phyloP scores from a whole-genome alignment of 306 rosid species.

The Prunus padus region DNA sequence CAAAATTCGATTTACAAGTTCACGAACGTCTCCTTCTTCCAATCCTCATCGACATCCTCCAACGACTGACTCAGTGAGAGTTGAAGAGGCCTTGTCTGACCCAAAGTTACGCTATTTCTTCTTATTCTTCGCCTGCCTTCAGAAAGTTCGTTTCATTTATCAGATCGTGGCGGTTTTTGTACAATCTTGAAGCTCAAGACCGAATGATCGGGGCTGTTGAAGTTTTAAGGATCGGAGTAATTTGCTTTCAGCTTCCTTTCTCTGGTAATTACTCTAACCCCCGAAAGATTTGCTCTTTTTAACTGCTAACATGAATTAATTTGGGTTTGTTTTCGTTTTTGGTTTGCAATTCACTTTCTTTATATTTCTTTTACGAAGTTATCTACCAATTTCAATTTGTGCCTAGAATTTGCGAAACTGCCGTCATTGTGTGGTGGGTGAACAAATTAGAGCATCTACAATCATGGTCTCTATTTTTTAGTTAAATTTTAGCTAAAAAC shows the following conservation, averaged over 20 bases:
- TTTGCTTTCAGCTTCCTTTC: neutral
- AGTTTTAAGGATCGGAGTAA: constrained; percentile 11
- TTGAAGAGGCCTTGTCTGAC: constrained; percentile 6
- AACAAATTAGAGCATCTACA: no score
- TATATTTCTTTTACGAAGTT: neutral
- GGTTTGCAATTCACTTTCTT: neutral
- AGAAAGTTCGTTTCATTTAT: neutral
- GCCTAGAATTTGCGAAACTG: neutral
- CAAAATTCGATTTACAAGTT: neutral
- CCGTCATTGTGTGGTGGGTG: constrained; percentile 14
- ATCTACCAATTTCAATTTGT: neutral
- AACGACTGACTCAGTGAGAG: constrained; percentile 10
- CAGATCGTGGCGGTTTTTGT: constrained; percentile 4
- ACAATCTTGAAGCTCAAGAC: neutral
- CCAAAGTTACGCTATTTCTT: neutral
- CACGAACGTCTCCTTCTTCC: neutral
- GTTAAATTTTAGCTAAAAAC: no score
- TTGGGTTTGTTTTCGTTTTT: neutral
- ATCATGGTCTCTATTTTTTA: no score
- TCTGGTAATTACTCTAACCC: constrained; percentile 15
- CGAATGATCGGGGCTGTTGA: constrained; percentile 1
- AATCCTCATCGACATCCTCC: neutral
- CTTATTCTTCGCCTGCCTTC: neutral
- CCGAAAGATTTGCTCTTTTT: neutral
- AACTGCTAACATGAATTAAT: neutral